phyloP scores from a whole-genome alignment of 352 stramenopile genomes.

The Phytophthora pinifolia region DNA sequence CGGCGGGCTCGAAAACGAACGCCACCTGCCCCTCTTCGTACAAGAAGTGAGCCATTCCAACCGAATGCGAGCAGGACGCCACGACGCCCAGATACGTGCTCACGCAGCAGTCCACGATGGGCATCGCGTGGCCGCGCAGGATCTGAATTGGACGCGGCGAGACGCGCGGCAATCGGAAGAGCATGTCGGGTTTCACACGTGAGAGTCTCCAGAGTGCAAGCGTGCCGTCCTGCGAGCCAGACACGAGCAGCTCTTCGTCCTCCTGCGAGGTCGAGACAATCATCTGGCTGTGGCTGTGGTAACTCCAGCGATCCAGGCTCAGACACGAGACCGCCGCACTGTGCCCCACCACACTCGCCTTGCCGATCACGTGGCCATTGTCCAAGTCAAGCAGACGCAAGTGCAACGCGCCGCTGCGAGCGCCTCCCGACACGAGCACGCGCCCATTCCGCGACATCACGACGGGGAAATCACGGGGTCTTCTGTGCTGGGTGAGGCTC shows the following conservation, averaged over 20 bases:
- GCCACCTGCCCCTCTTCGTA: slow-evolving; percentile 73
- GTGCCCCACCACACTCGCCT: slow-evolving; percentile 81
- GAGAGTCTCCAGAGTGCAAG: slow-evolving; percentile 76
- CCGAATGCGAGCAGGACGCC: slow-evolving; percentile 53
- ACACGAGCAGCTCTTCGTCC: slow-evolving; percentile 76
- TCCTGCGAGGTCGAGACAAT: slow-evolving; percentile 41
- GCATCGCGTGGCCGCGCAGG: slow-evolving; percentile 54
- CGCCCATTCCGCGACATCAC: slow-evolving; percentile 71
- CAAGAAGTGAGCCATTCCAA: slow-evolving; percentile 71
- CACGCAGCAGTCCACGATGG: slow-evolving; percentile 62
- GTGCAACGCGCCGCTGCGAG: slow-evolving; percentile 71
- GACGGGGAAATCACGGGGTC: slow-evolving; percentile 44
- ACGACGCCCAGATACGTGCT: slow-evolving; percentile 67
- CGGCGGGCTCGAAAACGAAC: slow-evolving; percentile 54
- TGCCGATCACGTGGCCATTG: slow-evolving; percentile 79
- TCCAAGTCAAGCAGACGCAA: slow-evolving; percentile 78
- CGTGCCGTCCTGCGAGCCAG: slow-evolving; percentile 65
- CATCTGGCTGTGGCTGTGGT: slow-evolving; percentile 36
- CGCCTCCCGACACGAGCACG: slow-evolving; percentile 70
- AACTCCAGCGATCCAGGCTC: slow-evolving; percentile 62
- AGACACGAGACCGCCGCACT: slow-evolving; percentile 70
- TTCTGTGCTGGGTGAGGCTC: slow-evolving; percentile 9
- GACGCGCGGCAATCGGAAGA: slow-evolving; percentile 72
- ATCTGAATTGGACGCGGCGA: slow-evolving; percentile 65
- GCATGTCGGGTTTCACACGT: slow-evolving; percentile 66